A percentile compares a stretch with the other conserved stretches of the same genome.
These are phyloP conservation scores for Fusarium nematophilum DNA, from an alignment of 2,329 filamentous ascomycete genomes.

Conservation along the genomic window DNA sequence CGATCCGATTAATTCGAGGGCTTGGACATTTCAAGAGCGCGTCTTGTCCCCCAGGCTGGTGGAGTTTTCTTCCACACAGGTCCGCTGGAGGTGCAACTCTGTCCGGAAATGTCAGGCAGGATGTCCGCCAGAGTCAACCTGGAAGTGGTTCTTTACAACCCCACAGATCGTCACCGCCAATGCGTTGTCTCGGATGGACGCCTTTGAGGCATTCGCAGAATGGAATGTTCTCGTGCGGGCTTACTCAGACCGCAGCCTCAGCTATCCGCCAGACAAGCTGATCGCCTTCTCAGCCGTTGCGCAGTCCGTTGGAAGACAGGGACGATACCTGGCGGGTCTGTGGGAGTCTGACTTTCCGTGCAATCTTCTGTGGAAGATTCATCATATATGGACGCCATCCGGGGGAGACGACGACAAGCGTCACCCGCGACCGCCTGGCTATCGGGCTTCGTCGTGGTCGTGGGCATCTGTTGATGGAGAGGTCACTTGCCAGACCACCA, in stretches of 20 bases:
- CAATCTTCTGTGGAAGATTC: background rate
- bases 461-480: conserved; percentile 1
- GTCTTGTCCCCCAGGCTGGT: background rate
- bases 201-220: background rate
- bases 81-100: background rate
- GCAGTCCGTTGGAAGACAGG: background rate
- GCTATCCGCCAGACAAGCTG: background rate
- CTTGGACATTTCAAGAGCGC: background rate
- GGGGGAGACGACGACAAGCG: background rate
- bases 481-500: background rate
- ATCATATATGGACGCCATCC: background rate
- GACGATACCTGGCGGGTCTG: background rate
- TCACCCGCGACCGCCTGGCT: background rate
- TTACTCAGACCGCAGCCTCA: background rate
- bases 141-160: background rate
- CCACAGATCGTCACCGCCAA: background rate
- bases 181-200: no score
- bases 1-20: conserved; percentile 2
- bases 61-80: background rate
- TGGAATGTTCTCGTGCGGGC: background rate
- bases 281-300: conserved; percentile 2
- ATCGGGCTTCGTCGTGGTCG: background rate
- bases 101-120: background rate
- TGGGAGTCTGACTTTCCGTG: background rate
- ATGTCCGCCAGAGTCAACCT: background rate